A percentile compares a stretch with the other conserved stretches of the same genome.
Conservation (phyloP, 371 early-diverging fungal genomes). For the Coemansia sp. region DNA sequence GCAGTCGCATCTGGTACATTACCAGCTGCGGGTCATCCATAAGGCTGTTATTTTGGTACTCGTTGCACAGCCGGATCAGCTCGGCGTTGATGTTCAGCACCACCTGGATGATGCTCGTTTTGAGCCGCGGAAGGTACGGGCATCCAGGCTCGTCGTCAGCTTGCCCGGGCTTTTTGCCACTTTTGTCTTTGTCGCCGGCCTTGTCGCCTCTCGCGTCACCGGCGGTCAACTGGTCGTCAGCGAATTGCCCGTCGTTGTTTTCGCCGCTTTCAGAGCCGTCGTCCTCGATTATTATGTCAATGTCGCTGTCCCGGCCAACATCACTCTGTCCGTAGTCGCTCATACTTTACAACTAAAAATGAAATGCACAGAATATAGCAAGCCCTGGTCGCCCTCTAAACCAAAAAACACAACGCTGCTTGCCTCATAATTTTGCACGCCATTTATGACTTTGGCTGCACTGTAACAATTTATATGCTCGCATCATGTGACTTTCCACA, state of each 20-base stretch:
- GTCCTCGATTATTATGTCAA: conserved; percentile 27
- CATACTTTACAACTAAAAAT: too few relatives aligned
- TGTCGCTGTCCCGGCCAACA: too few relatives aligned
- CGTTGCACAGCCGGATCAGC: conserved; percentile 56
- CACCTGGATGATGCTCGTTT: conserved; percentile 50
- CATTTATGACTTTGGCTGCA: too few relatives aligned
- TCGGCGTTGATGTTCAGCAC: conserved; percentile 59
- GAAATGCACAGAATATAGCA: too few relatives aligned
- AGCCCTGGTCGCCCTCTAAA: too few relatives aligned
- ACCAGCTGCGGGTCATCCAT: conserved; percentile 58
- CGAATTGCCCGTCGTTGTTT: conserved; percentile 4
- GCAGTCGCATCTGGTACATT: conserved; percentile 59
- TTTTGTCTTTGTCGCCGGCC: conserved; percentile 1
- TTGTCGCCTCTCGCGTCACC: neutral
- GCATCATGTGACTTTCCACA: too few relatives aligned
- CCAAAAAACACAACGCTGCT: too few relatives aligned
- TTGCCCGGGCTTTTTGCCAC: conserved; percentile 6
- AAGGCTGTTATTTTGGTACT: conserved; percentile 62
- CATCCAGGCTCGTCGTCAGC: conserved; percentile 36
- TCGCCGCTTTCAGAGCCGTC: conserved; percentile 34
- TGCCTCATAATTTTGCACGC: too few relatives aligned
- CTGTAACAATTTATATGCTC: too few relatives aligned
- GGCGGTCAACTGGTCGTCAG: neutral
- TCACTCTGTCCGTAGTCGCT: too few relatives aligned
- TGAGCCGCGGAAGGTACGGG: conserved; percentile 49